A percentile compares a stretch with the other conserved stretches of the same genome.
These are phyloP conservation scores for Anthoceros angustus DNA, from an alignment of 225 moss, liverwort and hornwort species.

Conservation along the genomic window DNA sequence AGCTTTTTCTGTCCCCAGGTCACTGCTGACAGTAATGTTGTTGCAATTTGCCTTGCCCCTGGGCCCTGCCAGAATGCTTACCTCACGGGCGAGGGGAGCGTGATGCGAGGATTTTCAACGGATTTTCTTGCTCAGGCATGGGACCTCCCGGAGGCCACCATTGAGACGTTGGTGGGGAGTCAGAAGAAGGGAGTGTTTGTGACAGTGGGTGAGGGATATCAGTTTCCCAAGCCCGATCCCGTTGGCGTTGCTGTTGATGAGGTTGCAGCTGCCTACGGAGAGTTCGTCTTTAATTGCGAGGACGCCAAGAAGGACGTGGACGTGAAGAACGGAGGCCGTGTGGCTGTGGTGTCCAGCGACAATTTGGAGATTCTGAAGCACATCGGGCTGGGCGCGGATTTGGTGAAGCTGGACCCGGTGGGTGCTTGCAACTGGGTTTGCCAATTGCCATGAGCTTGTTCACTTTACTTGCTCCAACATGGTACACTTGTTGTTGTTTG, in stretches of 20 bases:
- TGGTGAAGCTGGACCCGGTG: constrained; percentile 2
- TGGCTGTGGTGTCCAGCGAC: background rate
- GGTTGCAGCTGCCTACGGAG: background rate
- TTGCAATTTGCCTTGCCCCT: no score
- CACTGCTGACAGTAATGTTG: background rate
- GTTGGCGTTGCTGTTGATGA: background rate
- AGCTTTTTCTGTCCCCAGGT: no score
- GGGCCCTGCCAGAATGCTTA: background rate
- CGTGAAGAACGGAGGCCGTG: constrained; percentile 1
- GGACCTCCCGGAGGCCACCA: background rate
- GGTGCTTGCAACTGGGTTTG: no score
- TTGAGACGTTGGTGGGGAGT: background rate
- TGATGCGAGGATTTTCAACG: background rate
- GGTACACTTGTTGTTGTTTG: no score
- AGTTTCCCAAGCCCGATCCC: background rate
- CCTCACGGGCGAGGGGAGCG: constrained; percentile 3
- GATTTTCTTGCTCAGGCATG: background rate
- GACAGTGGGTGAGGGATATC: background rate
- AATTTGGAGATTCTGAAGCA: background rate
- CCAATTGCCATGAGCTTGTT: no score
- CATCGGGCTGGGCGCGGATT: background rate
- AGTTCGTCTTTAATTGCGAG: background rate
- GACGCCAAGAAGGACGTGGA: constrained; percentile 4
- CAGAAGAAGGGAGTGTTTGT: background rate
- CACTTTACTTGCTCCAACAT: no score